Evolutionary conservation across 1,139 yeast genomes (phyloP).

Genomic region (Blastobotrys malaysiensis): DNA sequence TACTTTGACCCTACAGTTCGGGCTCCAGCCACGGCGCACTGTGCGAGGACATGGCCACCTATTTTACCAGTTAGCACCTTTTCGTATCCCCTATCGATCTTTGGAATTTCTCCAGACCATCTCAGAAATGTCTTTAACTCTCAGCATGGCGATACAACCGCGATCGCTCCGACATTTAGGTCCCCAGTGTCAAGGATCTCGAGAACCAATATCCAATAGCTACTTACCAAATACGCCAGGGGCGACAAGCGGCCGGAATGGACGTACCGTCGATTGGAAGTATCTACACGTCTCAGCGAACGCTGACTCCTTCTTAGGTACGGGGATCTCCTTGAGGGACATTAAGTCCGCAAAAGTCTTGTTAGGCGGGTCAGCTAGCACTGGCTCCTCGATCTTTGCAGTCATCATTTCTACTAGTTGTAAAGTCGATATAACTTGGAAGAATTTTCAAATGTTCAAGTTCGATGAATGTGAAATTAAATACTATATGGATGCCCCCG

Average conservation of each 20-base stretch:
- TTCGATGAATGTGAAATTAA: not conserved
- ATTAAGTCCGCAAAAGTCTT: conserved; percentile 26
- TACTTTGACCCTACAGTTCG: conserved; percentile 23
- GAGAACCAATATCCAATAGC: not conserved
- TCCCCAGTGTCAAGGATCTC: too few relatives aligned
- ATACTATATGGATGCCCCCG: not conserved
- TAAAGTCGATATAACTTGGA: too few relatives aligned
- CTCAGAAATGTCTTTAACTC: too few relatives aligned
- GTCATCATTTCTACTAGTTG: not conserved
- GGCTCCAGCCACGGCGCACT: conserved; percentile 28
- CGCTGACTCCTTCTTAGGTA: conserved; percentile 12
- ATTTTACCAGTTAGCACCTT: conserved; percentile 6
- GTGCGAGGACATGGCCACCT: conserved; percentile 33
- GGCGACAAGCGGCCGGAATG: conserved; percentile 26
- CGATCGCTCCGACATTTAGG: too few relatives aligned
- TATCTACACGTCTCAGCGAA: conserved; percentile 12
- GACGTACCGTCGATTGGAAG: conserved; percentile 23
- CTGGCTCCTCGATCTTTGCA: not conserved
- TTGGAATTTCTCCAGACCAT: too few relatives aligned
- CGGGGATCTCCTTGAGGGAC: conserved; percentile 20
- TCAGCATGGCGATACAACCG: too few relatives aligned
- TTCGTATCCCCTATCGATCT: too few relatives aligned
- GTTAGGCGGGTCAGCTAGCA: conserved; percentile 18
- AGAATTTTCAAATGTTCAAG: too few relatives aligned
- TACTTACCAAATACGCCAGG: conserved; percentile 28